Percentiles rank a stretch among this genome's conserved stretches.
Evolutionary conservation across 306 rosid genomes (phyloP).

Genomic region (Rosa multiflora): DNA sequence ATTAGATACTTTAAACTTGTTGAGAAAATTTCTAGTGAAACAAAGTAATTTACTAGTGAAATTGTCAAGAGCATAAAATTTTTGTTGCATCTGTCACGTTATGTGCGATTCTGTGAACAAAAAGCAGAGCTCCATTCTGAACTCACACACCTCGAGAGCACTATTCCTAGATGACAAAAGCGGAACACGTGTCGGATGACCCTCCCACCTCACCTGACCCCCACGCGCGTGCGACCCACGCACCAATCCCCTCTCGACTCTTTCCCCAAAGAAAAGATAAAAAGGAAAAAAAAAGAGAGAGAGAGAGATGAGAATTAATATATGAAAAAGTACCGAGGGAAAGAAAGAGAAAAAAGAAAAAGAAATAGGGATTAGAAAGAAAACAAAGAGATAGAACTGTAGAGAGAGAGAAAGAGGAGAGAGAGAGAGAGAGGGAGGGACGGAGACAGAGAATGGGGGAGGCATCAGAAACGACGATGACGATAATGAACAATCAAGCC

Average conservation of each 20-base stretch:
- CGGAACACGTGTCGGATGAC: not conserved
- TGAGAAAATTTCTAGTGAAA: not conserved
- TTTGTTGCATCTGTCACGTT: not conserved
- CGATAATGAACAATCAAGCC: slow-evolving; percentile 23
- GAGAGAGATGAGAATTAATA: too few species aligned
- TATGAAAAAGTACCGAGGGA: not conserved
- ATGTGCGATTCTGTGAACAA: not conserved
- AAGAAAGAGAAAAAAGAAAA: not conserved
- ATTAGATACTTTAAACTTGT: too few species aligned
- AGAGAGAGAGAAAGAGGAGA: not conserved
- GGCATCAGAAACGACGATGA: slow-evolving; percentile 59
- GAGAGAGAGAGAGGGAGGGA: not conserved
- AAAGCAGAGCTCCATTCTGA: not conserved
- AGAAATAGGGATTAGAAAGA: not conserved
- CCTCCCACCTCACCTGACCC: not conserved
- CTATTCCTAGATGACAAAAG: not conserved
- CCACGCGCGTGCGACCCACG: not conserved
- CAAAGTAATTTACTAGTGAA: not conserved
- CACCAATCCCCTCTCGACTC: not conserved
- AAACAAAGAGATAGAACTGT: not conserved
- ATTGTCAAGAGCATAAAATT: not conserved
- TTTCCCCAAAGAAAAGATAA: not conserved
- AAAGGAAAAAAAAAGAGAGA: not conserved
- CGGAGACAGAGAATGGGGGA: slow-evolving; percentile 43
- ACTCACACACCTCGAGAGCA: not conserved